Evolutionary conservation across 352 stramenopile species (phyloP).

Genomic region (Pythium myriotylum): DNA sequence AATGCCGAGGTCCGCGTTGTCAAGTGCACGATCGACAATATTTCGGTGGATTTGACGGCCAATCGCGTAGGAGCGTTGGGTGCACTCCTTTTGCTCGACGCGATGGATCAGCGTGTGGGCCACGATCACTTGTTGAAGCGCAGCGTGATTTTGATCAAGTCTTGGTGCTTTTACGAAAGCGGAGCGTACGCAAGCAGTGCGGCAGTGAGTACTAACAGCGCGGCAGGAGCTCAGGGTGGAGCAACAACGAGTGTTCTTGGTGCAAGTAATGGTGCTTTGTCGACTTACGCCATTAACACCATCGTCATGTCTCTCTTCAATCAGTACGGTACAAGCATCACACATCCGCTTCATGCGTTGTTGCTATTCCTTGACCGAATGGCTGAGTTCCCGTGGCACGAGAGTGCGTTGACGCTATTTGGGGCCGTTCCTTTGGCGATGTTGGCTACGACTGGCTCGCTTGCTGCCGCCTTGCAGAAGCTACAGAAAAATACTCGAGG

Average conservation of each 20-base stretch:
- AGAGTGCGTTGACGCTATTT: conserved; percentile 79
- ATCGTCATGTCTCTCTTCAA: conserved; percentile 92
- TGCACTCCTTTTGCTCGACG: conserved; percentile 82
- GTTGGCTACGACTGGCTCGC: conserved; percentile 41
- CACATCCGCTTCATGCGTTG: conserved; percentile 81
- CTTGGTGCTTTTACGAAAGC: conserved; percentile 90
- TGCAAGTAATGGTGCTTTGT: conserved; percentile 75
- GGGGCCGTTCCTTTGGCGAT: conserved; percentile 61
- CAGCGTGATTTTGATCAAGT: conserved; percentile 89
- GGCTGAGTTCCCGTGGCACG: conserved; percentile 86
- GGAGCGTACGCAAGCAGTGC: conserved; percentile 45
- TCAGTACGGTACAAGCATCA: conserved; percentile 65
- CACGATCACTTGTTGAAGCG: conserved; percentile 87
- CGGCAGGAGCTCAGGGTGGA: conserved; percentile 14
- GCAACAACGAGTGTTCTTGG: conserved; percentile 64
- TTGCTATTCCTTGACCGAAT: conserved; percentile 86
- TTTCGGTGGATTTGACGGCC: conserved; percentile 86
- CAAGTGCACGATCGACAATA: conserved; percentile 92
- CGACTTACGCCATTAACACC: conserved; percentile 88
- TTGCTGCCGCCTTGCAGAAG: conserved; percentile 37
- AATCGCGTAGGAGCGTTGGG: conserved; percentile 85
- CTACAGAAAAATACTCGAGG: conserved; percentile 13
- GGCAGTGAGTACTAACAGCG: background rate
- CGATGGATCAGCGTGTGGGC: conserved; percentile 77
- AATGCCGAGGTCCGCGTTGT: conserved; percentile 89